Percentiles rank a stretch among this genome's conserved stretches.
Conservation (phyloP, 345 rosid species). For the Sisymbrium irio region DNA sequence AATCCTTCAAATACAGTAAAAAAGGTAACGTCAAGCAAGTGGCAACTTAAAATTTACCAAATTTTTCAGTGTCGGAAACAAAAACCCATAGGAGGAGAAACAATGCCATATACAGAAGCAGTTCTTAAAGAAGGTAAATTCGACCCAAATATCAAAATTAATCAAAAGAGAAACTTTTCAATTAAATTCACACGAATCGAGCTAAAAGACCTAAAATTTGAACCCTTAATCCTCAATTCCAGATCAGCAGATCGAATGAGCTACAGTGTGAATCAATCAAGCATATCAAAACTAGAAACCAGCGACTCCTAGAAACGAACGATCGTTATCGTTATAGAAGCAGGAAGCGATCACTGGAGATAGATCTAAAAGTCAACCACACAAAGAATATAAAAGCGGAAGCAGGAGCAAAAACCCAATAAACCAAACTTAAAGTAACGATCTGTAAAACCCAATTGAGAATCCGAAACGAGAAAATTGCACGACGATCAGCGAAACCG, state of each 20-base stretch:
- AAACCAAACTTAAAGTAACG: not conserved
- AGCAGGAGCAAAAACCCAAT: not conserved
- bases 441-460: not conserved
- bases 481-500: not conserved
- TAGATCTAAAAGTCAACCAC: slow-evolving; percentile 32
- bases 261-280: slow-evolving; percentile 9
- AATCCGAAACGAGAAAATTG: slow-evolving; percentile 8
- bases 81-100: not conserved
- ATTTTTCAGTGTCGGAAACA: not conserved
- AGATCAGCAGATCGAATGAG: slow-evolving; percentile 23
- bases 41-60: not conserved
- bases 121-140: not conserved
- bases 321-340: not conserved
- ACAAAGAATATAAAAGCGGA: not conserved
- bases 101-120: not conserved
- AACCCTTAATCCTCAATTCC: not conserved
- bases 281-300: not conserved
- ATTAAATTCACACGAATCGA: slow-evolving; percentile 3
- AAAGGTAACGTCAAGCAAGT: not conserved
- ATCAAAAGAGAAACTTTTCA: not conserved
- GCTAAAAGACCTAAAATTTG: not conserved
- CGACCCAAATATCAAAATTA: not conserved
- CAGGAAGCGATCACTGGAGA: slow-evolving; percentile 7
- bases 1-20: slow-evolving; percentile 30
- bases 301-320: not conserved